Conservation (phyloP, 2,329 filamentous ascomycete genomes). For the Colletotrichum siamense region DNA sequence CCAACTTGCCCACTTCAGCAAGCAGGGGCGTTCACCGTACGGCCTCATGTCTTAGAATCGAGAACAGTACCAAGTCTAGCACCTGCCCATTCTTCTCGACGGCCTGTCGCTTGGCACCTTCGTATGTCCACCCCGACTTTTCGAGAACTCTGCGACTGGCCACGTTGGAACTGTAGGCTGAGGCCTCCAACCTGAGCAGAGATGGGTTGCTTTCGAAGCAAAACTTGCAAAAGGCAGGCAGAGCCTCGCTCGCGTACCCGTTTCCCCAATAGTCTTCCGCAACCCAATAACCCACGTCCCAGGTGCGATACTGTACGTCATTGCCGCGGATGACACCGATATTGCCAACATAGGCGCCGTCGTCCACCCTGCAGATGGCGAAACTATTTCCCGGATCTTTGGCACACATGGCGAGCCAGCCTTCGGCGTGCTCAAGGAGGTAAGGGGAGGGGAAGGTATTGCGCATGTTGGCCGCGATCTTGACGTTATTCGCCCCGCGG, state of each 20-base stretch:
- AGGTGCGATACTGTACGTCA: slow-evolving; percentile 46
- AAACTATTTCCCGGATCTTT: slow-evolving; percentile 31
- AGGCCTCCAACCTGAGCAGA: slow-evolving; percentile 47
- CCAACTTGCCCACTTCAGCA: background rate
- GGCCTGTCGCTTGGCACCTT: slow-evolving; percentile 48
- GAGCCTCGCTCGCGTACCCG: slow-evolving; percentile 48
- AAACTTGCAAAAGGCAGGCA: slow-evolving; percentile 45
- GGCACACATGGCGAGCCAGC: slow-evolving; percentile 28
- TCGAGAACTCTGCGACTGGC: slow-evolving; percentile 47
- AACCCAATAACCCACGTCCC: slow-evolving; percentile 58
- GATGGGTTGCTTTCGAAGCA: slow-evolving; percentile 46
- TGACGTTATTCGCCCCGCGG: slow-evolving; percentile 8
- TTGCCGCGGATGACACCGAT: slow-evolving; percentile 41
- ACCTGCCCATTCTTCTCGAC: slow-evolving; percentile 46
- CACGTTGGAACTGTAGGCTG: slow-evolving; percentile 41
- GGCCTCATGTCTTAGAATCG: slow-evolving; percentile 42
- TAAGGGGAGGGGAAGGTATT: slow-evolving; percentile 26
- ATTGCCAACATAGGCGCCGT: slow-evolving; percentile 42
- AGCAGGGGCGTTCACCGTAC: background rate
- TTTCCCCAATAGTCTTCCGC: slow-evolving; percentile 47
- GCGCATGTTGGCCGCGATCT: slow-evolving; percentile 12
- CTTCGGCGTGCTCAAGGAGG: slow-evolving; percentile 30
- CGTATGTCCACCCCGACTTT: slow-evolving; percentile 46
- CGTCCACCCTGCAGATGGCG: slow-evolving; percentile 37
- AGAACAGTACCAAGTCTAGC: slow-evolving; percentile 41